Conservation (phyloP, 768 basidiomycete species). For the Lactarius indigo region DNA sequence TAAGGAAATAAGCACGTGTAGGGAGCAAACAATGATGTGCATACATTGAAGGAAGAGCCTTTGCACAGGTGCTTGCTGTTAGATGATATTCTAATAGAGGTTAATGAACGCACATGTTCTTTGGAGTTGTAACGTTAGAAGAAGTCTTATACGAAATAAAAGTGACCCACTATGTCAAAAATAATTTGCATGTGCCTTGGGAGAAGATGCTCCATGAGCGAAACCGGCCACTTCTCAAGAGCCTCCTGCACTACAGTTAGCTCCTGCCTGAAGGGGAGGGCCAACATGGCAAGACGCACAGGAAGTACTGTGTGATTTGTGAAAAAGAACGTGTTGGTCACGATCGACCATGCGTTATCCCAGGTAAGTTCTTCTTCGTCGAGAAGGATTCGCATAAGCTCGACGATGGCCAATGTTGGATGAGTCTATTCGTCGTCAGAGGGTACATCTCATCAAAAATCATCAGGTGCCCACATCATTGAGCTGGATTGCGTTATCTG, state of each 20-base stretch:
- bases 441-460: not conserved
- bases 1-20: constrained; percentile 3
- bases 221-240: constrained; percentile 89
- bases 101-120: constrained; percentile 47
- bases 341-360: constrained; percentile 84
- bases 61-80: constrained; percentile 18
- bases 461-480: constrained; percentile 61
- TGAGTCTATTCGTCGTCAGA: constrained; percentile 59
- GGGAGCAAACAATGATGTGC: constrained; percentile 17
- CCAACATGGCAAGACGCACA: constrained; percentile 40
- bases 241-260: constrained; percentile 52
- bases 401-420: constrained; percentile 91
- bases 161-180: constrained; percentile 64
- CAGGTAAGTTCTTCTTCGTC: constrained; percentile 90
- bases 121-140: constrained; percentile 5
- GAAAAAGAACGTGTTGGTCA: constrained; percentile 89
- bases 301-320: constrained; percentile 95
- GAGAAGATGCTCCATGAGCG: constrained; percentile 78
- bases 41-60: constrained; percentile 70
- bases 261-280: not conserved
- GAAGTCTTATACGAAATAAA: constrained; percentile 31
- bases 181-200: constrained; percentile 93
- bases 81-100: not conserved
- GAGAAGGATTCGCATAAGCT: constrained; percentile 86
- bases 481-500: constrained; percentile 90